Evolutionary conservation across 2,329 filamentous ascomycete species (phyloP), one percentile per base, ranked within the genome.

Genomic region (Fusarium agapanthi): DNA sequence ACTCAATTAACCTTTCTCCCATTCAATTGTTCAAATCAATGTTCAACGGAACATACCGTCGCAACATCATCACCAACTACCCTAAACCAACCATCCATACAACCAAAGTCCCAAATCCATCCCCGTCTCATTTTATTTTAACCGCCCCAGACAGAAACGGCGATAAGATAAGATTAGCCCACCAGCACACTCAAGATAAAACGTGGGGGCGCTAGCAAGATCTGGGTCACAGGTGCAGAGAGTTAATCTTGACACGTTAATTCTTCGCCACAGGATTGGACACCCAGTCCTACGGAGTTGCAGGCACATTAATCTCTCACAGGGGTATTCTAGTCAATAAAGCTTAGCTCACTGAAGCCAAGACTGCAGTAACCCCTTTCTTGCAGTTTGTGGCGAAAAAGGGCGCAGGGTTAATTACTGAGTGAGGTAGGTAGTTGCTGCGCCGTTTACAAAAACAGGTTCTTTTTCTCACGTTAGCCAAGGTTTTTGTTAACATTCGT

Each of bases 191-290:
- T 30, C 20, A 50, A 48, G 40, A 24, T 30, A 38, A 37, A 44
- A 63, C 43, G 38, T 68, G 65, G 65, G 65, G 64, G 51, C 40
- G 65, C 47, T 61, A 53, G 35, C 63, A 35, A 53, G 32, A 48
- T 62, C 61, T 53, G 38, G 61, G 58, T 30, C 37, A 28, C 38
- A 40, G 56, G n/a, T 47, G 41, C 60, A 60, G 26, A 59, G 59
- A 67, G 64, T 48, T 68, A 68, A 68, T 68, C 65, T 68, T 32
- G 64, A 63, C 65, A 68, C 28, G 64, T 51, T 68, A 68, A 48
- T 34, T 67, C 53, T 50, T 38, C 20, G n/a, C 47, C 44, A 28
- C 13, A 7, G 45, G 53, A 67, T 67, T 67, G 61, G 61, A 45
- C 35, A 51, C 43, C 38, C 28, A 56, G 26, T n/a, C 22, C 47